Evolutionary conservation across 306 rosid genomes (phyloP), one percentile per base, ranked within the genome.

Genomic region (Vicia villosa): DNA sequence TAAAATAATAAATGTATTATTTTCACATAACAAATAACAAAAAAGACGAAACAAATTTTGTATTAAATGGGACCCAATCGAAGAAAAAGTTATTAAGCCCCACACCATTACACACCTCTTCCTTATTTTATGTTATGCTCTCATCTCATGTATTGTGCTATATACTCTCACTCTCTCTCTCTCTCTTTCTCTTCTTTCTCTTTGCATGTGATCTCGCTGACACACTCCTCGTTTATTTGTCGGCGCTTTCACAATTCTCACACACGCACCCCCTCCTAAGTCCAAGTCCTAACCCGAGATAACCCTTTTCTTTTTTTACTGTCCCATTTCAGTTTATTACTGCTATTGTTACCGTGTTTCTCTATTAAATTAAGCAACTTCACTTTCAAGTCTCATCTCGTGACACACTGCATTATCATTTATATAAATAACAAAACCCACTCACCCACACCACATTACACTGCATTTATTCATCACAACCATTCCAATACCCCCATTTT

Each of bases 351-450:
- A 10, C 61, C 36, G 8, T 28, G 14, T 68, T 10, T 63, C 5
- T 22, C 51, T 17, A 7, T 34, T 55, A 8, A 47, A 47, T 60
- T 60, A 19, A 47, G 49, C 66, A 19, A 74, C 64, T 74, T 77
- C 63, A 67, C 79, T 63, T 77, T 87, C 79, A 70, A 74, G 71
- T 22, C 42, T 60, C 51, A 60, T 26, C 89, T 83, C 92, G 92
- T 88, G 95, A 86, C 80, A 34, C 8, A 3, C 43, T 58, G 13
- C 43, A 14, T 30, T 13, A 2, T 28, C 10, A 56, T 55, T 24
- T 50, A 45, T 43, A 62, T 60, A 52, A 30, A 77, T 77, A 81
- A 67, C 77, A 13, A 70, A 78, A 13, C 77, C 82, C 72, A 62
- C 54, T 55, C 22, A 21, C 59, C 34, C 32, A 54, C 37, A 34